A percentile compares a stretch with the other conserved stretches of the same genome.
Evolutionary conservation across 2,329 filamentous ascomycete species (phyloP).

Genomic region (Neoarthrinium moseri): DNA sequence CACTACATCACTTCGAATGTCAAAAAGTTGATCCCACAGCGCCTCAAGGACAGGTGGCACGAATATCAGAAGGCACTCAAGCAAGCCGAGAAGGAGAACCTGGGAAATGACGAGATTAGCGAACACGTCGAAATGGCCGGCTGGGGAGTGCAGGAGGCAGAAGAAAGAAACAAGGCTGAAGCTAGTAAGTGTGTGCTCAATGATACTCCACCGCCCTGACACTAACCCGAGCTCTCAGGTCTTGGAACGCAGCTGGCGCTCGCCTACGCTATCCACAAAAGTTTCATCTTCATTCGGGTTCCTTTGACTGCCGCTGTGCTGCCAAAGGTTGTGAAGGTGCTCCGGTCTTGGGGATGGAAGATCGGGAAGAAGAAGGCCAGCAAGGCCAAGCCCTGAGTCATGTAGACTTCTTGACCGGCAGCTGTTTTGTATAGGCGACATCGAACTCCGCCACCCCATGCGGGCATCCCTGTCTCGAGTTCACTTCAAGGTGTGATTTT

Average conservation of each 20-base stretch:
- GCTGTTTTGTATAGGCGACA: too few relatives aligned
- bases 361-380: slow-evolving; percentile 72
- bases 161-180: slow-evolving; percentile 59
- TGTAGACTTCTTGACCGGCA: too few relatives aligned
- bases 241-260: slow-evolving; percentile 81
- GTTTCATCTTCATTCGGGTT: slow-evolving; percentile 93
- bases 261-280: slow-evolving; percentile 97
- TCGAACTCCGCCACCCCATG: too few relatives aligned
- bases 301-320: slow-evolving; percentile 87
- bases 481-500: too few relatives aligned
- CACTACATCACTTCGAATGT: slow-evolving; percentile 63
- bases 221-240: slow-evolving; percentile 37
- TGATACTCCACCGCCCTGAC: slow-evolving; percentile 8
- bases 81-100: slow-evolving; percentile 39
- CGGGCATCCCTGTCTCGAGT: too few relatives aligned
- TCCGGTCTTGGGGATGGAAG: slow-evolving; percentile 90
- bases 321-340: slow-evolving; percentile 87
- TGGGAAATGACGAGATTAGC: slow-evolving; percentile 41
- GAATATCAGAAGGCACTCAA: slow-evolving; percentile 49
- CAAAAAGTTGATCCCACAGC: slow-evolving; percentile 58
- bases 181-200: slow-evolving; percentile 64
- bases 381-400: slow-evolving; percentile 16
- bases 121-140: slow-evolving; percentile 50
- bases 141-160: slow-evolving; percentile 64
- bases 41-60: slow-evolving; percentile 52